phyloP scores from a whole-genome alignment of 495 filamentous ascomycete species.

The Trypethelium eluteriae region DNA sequence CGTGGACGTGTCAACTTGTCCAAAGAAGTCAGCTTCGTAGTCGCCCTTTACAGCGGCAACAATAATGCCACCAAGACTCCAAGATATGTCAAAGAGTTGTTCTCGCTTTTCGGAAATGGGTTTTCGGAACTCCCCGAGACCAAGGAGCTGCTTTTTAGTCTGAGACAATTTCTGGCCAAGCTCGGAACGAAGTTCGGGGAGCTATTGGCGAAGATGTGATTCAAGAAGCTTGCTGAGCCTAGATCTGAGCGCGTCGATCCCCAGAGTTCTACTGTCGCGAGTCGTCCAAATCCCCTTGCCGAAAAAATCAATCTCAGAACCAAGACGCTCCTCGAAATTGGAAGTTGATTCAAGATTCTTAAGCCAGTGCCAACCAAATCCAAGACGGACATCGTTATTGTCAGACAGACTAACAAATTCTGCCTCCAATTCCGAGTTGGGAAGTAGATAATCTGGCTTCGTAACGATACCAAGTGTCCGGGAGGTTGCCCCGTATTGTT shows the following conservation, averaged over 20 bases:
- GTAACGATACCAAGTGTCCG: conserved; percentile 50
- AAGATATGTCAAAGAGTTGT: conserved; percentile 47
- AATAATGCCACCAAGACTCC: conserved; percentile 44
- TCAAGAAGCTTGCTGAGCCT: conserved; percentile 51
- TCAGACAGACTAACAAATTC: conserved; percentile 22
- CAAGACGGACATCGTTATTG: conserved; percentile 21
- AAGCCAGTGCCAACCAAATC: conserved; percentile 32
- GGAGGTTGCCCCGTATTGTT: conserved; percentile 38
- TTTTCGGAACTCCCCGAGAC: conserved; percentile 44
- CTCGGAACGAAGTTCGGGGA: conserved; percentile 43
- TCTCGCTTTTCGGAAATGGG: conserved; percentile 43
- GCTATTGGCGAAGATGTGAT: conserved; percentile 46
- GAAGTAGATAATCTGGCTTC: conserved; percentile 37
- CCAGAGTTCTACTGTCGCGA: conserved; percentile 35
- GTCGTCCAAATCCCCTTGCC: conserved; percentile 42
- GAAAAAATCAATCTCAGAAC: conserved; percentile 40
- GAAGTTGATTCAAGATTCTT: conserved; percentile 23
- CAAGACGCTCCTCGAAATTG: conserved; percentile 28
- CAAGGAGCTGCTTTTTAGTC: conserved; percentile 31
- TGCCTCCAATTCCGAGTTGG: conserved; percentile 24
- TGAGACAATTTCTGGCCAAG: conserved; percentile 47
- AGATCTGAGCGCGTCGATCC: conserved; percentile 44
- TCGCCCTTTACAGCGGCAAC: conserved; percentile 48
- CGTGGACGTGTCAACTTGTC: conserved; percentile 30
- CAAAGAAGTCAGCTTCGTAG: conserved; percentile 53